phyloP scores from a whole-genome alignment of 495 filamentous ascomycete genomes.

The Hypoxylon fuscum region DNA sequence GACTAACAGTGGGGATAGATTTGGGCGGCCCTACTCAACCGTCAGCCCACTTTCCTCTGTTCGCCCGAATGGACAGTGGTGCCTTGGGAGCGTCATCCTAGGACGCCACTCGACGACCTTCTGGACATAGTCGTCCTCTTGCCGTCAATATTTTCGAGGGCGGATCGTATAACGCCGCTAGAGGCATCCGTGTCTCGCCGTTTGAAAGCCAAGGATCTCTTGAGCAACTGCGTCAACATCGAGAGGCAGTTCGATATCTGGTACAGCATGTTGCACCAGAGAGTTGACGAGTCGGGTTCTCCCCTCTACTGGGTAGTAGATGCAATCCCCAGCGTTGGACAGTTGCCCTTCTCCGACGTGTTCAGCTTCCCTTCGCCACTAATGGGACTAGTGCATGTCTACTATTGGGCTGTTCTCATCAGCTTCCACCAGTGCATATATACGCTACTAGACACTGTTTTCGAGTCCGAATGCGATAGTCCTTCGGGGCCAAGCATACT shows the following conservation, averaged over 20 bases:
- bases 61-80: conserved; percentile 54
- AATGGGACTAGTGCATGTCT: conserved; percentile 48
- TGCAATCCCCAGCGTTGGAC: conserved; percentile 7
- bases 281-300: conserved; percentile 23
- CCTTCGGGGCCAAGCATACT: conserved; percentile 16
- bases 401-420: conserved; percentile 53
- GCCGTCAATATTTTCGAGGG: conserved; percentile 48
- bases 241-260: conserved; percentile 53
- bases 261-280: conserved; percentile 43
- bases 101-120: conserved; percentile 53
- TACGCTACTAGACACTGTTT: conserved; percentile 46
- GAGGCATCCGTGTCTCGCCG: conserved; percentile 44
- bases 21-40: conserved; percentile 53
- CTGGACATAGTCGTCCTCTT: conserved; percentile 53
- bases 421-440: conserved; percentile 52
- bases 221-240: conserved; percentile 51
- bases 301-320: conserved; percentile 40
- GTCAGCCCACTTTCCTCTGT: conserved; percentile 53
- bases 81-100: conserved; percentile 55
- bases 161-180: conserved; percentile 44
- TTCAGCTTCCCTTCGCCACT: conserved; percentile 46
- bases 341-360: conserved; percentile 49
- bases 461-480: conserved; percentile 38
- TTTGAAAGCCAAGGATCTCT: conserved; percentile 51
- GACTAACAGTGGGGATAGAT: conserved; percentile 46